Evolutionary conservation across 1,284 basidiomycete genomes (phyloP), one percentile per base, ranked within the genome.

Genomic region (Naganishia liquefaciens): DNA sequence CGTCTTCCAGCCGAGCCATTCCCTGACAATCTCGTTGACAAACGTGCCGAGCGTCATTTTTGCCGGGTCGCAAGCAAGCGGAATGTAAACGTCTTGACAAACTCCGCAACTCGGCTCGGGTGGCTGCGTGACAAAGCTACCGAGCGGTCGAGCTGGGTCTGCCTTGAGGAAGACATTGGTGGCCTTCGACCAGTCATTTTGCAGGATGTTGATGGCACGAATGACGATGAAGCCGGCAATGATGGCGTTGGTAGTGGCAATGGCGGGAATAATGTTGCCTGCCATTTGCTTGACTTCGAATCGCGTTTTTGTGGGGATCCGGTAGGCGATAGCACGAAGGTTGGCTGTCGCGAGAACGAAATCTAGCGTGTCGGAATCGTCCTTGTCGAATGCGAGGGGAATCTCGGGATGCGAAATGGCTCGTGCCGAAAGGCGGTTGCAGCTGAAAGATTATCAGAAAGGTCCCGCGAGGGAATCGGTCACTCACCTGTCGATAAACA

Each of bases 271-370:
- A 76, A 99, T 99, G 80, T 99, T 99, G 13, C 96, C 95, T 0
- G 96, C 96, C 91, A 98, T 98, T 80, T 98, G 91, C 84, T 99
- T 99, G 62, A 98, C 88, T 76, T 98, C 89, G 88, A 96, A 99
- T 10, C 93, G 85, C 3, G 93, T 97, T 81, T 95, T 93, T 1
- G 83, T 83, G 10, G 85, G 83, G 54, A 99, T 99, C 5, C 88
- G 88, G 76, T 98, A 98, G 0, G 93, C 91, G 6, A 85, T 85
- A 0, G 92, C 91, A 5, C 95, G 87, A 44, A 99, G 82, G 80
- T 99, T 99, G 6, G 93, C 89, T 0, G 93, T 86, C 2, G 95
- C 90, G 0, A 93, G 92, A 39, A 98, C 94, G 75, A 99, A 98
- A 78, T 98, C 92, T 11, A 99, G 85, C 0, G 93, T 90, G 72